Evolutionary conservation across 495 filamentous ascomycete species (phyloP).

Genomic region (Xylaria venustula): DNA sequence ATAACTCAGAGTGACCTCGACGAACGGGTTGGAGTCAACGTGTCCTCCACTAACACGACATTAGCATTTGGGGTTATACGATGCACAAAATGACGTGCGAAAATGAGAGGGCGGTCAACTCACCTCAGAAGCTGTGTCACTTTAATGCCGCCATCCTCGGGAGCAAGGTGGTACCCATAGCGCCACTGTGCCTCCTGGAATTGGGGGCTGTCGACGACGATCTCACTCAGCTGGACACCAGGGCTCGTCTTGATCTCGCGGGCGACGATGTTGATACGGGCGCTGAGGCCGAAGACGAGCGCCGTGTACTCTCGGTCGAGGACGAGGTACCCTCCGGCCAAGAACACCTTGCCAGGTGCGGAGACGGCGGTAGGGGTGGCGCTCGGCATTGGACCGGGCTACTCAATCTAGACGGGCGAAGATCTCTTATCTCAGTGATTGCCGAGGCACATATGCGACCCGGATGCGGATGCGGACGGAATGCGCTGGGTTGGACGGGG

Average conservation of each 20-base stretch:
- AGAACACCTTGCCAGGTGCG: conserved; percentile 91
- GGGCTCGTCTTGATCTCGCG: conserved; percentile 57
- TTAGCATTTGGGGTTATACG: conserved; percentile 10
- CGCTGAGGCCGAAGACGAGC: conserved; percentile 90
- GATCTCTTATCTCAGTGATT: neutral
- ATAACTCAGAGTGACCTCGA: conserved; percentile 86
- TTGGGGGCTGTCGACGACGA: conserved; percentile 87
- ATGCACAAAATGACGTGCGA: neutral
- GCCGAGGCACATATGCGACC: neutral
- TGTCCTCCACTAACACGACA: conserved; percentile 25
- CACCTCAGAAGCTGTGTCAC: conserved; percentile 79
- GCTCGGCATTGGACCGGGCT: conserved; percentile 23
- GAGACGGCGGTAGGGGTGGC: conserved; percentile 60
- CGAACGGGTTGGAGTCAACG: conserved; percentile 67
- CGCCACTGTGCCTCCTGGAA: conserved; percentile 84
- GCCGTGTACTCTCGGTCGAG: conserved; percentile 86
- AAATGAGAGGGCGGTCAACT: conserved; percentile 32
- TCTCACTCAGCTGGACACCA: conserved; percentile 61
- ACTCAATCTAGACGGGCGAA: neutral
- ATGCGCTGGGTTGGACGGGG: neutral
- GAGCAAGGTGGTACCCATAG: conserved; percentile 69
- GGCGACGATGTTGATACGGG: conserved; percentile 84
- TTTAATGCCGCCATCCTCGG: conserved; percentile 69
- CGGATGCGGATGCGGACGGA: neutral
- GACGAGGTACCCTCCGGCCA: conserved; percentile 93